These are phyloP conservation scores for Russula griseocarnosa DNA, from an alignment of 768 basidiomycete species.

Conservation along the genomic window DNA sequence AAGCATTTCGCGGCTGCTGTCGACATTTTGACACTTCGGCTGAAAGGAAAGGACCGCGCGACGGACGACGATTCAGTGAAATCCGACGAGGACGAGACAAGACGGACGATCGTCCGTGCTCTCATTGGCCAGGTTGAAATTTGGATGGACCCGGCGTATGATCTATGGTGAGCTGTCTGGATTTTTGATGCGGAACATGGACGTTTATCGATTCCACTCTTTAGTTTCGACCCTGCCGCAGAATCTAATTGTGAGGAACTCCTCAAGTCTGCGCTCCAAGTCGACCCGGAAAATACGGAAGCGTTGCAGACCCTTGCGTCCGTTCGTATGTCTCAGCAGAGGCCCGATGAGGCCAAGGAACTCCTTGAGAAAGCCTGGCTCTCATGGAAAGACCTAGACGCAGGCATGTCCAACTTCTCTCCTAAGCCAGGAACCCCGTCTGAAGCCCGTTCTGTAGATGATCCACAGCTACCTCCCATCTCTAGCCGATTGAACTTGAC, in stretches of 20 bases:
- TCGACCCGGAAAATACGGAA: conserved; percentile 73
- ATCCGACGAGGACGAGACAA: conserved; percentile 55
- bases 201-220: not conserved
- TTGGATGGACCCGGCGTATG: conserved; percentile 90
- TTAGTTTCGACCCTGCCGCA: conserved; percentile 76
- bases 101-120: conserved; percentile 67
- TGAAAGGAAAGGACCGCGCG: conserved; percentile 71
- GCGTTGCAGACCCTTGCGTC: conserved; percentile 78
- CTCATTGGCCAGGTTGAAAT: conserved; percentile 89
- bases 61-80: conserved; percentile 36
- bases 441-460: conserved; percentile 43
- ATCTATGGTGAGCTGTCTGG: conserved; percentile 65
- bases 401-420: conserved; percentile 35
- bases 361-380: conserved; percentile 66
- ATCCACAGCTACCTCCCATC: conserved; percentile 65
- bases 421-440: not conserved
- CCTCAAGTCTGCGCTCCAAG: conserved; percentile 63
- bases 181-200: not conserved
- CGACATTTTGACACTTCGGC: conserved; percentile 58
- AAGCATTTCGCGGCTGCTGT: conserved; percentile 78
- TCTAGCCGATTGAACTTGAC: conserved; percentile 67
- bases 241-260: conserved; percentile 79
- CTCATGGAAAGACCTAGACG: conserved; percentile 65
- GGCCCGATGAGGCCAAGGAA: conserved; percentile 74
- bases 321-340: conserved; percentile 83